Evolutionary conservation across 1,284 basidiomycete genomes (phyloP).

Genomic region (Fomitopsis betulina): DNA sequence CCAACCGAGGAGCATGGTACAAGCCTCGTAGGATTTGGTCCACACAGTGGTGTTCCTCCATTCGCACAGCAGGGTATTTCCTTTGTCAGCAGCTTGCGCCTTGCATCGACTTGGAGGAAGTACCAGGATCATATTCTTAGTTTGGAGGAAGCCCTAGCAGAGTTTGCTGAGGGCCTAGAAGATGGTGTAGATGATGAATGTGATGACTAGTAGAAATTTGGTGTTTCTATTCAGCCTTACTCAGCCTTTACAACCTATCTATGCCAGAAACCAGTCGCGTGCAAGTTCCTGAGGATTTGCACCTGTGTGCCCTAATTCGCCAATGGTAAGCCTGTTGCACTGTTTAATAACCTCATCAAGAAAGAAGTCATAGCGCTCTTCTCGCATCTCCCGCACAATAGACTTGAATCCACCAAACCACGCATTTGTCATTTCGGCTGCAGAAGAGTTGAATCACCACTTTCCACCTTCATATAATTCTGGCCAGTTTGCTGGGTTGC

Average conservation of each 20-base stretch:
- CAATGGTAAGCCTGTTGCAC: slow-evolving; percentile 16
- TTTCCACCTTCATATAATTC: slow-evolving; percentile 23
- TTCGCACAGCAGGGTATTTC: background rate
- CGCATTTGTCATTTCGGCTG: slow-evolving; percentile 19
- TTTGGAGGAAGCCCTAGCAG: background rate
- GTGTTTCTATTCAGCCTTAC: background rate
- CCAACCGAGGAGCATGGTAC: slow-evolving; percentile 1
- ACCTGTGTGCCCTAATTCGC: slow-evolving; percentile 3
- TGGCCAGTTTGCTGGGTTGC: slow-evolving; percentile 25
- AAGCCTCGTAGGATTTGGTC: background rate
- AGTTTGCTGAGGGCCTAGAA: background rate
- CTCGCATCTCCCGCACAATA: slow-evolving; percentile 23
- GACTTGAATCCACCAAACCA: slow-evolving; percentile 23
- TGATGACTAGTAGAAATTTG: background rate
- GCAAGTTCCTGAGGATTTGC: slow-evolving; percentile 19
- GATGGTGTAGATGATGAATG: background rate
- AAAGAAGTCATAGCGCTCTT: slow-evolving; percentile 28
- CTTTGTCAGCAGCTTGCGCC: background rate
- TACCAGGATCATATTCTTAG: background rate
- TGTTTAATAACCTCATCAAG: slow-evolving; percentile 33
- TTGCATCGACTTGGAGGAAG: background rate
- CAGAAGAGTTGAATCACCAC: slow-evolving; percentile 28
- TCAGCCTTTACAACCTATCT: too few relatives aligned
- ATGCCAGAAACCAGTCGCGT: background rate
- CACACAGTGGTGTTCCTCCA: background rate